These are phyloP conservation scores for Xylariaceae sp. DNA, from an alignment of 2,329 filamentous ascomycete genomes.

Conservation along the genomic window DNA sequence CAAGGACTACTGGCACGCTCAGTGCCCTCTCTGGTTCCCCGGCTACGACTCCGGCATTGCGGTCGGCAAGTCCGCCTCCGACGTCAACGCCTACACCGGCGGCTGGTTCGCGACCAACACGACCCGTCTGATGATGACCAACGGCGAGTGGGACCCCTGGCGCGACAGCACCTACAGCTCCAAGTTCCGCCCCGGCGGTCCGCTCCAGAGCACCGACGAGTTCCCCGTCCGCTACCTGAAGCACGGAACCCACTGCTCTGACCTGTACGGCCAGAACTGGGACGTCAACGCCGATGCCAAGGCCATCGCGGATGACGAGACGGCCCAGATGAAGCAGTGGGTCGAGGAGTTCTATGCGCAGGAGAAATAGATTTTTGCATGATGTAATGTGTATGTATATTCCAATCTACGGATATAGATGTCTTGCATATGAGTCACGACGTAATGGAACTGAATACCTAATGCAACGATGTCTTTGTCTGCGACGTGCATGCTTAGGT, in stretches of 20 bases:
- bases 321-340: slow-evolving; percentile 50
- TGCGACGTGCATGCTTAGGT: no score
- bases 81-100: slow-evolving; percentile 37
- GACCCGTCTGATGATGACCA: slow-evolving; percentile 37
- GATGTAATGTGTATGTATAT: no score
- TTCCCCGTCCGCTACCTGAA: slow-evolving; percentile 34
- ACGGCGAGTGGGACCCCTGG: slow-evolving; percentile 41
- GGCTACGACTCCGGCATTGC: slow-evolving; percentile 34
- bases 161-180: slow-evolving; percentile 36
- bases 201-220: slow-evolving; percentile 31
- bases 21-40: slow-evolving; percentile 46
- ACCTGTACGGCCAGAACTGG: slow-evolving; percentile 42
- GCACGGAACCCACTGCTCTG: slow-evolving; percentile 38
- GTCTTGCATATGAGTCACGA: neutral
- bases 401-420: no score
- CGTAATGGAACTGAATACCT: neutral
- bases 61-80: slow-evolving; percentile 29
- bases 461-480: neutral
- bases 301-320: slow-evolving; percentile 45
- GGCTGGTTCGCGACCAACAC: slow-evolving; percentile 39
- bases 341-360: slow-evolving; percentile 44
- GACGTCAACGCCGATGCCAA: slow-evolving; percentile 45
- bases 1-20: slow-evolving; percentile 36
- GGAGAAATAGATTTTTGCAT: slow-evolving; percentile 21
- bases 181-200: slow-evolving; percentile 36